These are phyloP conservation scores for Amoebophrya sp. DNA, from an alignment of 169 alveolate genomes.

Conservation along the genomic window DNA sequence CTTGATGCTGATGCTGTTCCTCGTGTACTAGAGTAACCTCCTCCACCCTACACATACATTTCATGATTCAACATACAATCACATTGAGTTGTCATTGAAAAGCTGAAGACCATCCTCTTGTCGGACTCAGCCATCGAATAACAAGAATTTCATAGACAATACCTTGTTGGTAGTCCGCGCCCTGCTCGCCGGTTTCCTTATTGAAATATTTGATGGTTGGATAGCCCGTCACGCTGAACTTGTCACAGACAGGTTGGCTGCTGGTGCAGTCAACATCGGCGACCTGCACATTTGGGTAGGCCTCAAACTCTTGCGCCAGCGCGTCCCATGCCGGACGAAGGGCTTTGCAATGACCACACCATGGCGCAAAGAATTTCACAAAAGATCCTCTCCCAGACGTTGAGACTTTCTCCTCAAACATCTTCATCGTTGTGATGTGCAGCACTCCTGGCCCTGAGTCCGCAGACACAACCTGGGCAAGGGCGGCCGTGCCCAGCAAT, in stretches of 20 bases:
- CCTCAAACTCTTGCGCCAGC: not conserved
- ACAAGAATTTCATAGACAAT: not conserved
- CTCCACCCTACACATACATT: no score
- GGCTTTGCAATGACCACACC: slow-evolving; percentile 70
- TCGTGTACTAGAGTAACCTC: no score
- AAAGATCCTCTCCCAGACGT: slow-evolving; percentile 41
- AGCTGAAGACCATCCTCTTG: no score
- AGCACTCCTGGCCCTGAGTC: no score
- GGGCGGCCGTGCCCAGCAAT: no score
- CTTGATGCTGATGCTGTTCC: no score
- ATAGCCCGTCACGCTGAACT: not conserved
- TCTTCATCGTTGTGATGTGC: not conserved
- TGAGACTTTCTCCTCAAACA: not conserved
- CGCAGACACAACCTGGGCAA: not conserved
- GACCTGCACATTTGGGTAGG: not conserved
- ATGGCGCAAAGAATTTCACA: slow-evolving; percentile 68
- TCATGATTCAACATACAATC: no score
- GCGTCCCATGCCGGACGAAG: not conserved
- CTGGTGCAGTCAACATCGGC: not conserved
- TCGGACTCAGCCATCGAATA: no score
- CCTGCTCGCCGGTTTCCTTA: not conserved
- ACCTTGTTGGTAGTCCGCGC: not conserved
- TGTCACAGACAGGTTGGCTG: not conserved
- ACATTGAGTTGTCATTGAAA: no score
- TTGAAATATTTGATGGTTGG: not conserved